These are phyloP conservation scores for Stentor coeruleus DNA, from an alignment of 73 alveolate genomes.

Conservation along the genomic window DNA sequence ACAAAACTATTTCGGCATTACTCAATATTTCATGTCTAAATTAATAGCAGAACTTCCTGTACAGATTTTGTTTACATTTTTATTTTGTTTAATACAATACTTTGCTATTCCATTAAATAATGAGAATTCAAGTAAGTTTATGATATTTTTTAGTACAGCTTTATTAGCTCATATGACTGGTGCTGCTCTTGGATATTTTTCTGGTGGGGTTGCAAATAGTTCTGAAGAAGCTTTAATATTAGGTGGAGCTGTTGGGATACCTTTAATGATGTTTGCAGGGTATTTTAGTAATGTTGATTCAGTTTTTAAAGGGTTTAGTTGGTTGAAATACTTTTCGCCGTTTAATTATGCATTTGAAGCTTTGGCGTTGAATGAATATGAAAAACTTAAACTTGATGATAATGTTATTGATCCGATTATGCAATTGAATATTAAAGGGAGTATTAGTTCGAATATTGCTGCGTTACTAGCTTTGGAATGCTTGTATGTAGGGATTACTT, in stretches of 20 bases:
- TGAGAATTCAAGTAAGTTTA: neutral
- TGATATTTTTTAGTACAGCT: neutral
- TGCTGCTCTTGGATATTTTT: neutral
- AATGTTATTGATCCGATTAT: no score
- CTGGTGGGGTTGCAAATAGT: neutral
- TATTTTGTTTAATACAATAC: neutral
- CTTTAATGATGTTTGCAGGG: slow-evolving; percentile 6
- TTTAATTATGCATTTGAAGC: slow-evolving; percentile 9
- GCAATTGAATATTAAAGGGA: no score
- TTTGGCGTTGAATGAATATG: neutral
- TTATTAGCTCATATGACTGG: neutral
- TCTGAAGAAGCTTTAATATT: neutral
- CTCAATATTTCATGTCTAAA: neutral
- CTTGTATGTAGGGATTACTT: no score
- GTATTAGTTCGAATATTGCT: no score
- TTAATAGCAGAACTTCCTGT: slow-evolving; percentile 7
- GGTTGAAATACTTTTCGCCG: slow-evolving; percentile 24
- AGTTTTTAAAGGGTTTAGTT: neutral
- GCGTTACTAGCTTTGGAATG: no score
- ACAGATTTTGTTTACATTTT: neutral
- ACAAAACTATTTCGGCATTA: neutral
- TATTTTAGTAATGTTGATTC: neutral
- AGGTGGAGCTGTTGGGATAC: neutral
- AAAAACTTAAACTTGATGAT: neutral
- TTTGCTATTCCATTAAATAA: neutral